Conservation (phyloP, 1,284 basidiomycete genomes). For the Sparassis latifolia region DNA sequence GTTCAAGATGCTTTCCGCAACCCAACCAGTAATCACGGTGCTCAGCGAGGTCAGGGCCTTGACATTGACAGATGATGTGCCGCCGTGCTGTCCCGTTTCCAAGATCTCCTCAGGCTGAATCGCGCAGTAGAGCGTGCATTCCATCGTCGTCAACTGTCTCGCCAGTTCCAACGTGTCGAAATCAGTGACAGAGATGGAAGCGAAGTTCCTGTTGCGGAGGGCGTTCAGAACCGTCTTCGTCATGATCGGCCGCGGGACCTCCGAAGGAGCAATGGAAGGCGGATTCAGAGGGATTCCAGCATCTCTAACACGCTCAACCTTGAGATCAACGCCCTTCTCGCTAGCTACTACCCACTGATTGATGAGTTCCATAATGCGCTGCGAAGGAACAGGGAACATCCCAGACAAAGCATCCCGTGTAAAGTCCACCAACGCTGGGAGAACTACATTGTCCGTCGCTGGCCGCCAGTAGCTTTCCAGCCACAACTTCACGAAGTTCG, state of each 20-base stretch:
- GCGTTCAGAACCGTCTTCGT: constrained; percentile 71
- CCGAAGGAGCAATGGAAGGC: constrained; percentile 45
- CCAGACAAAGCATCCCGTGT: constrained; percentile 52
- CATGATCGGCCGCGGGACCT: constrained; percentile 78
- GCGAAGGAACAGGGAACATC: constrained; percentile 64
- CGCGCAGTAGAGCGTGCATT: constrained; percentile 79
- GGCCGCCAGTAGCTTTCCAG: constrained; percentile 86
- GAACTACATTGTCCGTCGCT: constrained; percentile 53
- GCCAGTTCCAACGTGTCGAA: constrained; percentile 92
- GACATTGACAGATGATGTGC: constrained; percentile 60
- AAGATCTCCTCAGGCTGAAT: constrained; percentile 88
- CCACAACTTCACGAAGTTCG: constrained; percentile 92
- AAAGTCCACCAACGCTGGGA: constrained; percentile 60
- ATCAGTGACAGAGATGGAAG: constrained; percentile 71
- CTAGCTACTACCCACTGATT: constrained; percentile 34
- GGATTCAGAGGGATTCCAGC: constrained; percentile 66
- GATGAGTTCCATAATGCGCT: constrained; percentile 71
- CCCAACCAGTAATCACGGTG: constrained; percentile 93
- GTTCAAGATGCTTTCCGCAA: constrained; percentile 86
- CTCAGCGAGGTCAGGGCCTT: constrained; percentile 85
- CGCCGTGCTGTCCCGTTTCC: constrained; percentile 69
- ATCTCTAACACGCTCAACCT: constrained; percentile 57
- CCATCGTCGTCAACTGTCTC: constrained; percentile 93
- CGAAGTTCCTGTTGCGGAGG: constrained; percentile 54
- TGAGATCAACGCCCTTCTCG: constrained; percentile 42